phyloP scores from a whole-genome alignment of 148 eudicot genomes.

The Pharnaceum exiguum region DNA sequence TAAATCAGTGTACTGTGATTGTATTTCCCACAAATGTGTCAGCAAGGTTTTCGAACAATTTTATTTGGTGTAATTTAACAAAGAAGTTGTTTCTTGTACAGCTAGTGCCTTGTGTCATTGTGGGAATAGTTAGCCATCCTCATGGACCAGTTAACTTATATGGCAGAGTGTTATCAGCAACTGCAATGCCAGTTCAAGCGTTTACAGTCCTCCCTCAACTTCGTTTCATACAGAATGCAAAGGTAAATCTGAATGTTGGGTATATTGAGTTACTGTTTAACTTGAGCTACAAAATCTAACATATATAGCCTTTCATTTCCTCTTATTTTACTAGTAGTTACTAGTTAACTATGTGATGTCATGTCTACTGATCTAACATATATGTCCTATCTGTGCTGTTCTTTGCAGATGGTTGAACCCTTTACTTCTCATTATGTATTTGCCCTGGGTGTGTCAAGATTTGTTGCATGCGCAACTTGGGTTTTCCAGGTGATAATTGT shows the following conservation, averaged over 20 bases:
- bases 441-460: constrained; percentile 78
- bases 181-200: constrained; percentile 58
- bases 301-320: too few relatives aligned
- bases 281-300: too few relatives aligned
- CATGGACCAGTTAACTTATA: constrained; percentile 14
- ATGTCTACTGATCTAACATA: neutral
- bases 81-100: too few relatives aligned
- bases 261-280: neutral
- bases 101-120: constrained; percentile 63
- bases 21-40: neutral
- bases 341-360: neutral
- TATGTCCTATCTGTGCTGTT: neutral
- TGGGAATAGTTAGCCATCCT: constrained; percentile 60
- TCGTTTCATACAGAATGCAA: constrained; percentile 71
- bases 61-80: neutral
- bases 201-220: constrained; percentile 87
- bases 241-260: constrained; percentile 32
- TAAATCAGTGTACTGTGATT: neutral
- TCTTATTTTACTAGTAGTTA: too few relatives aligned
- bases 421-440: constrained; percentile 79
- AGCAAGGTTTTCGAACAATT: neutral
- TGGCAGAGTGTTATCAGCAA: constrained; percentile 51
- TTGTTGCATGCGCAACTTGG: constrained; percentile 74
- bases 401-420: constrained; percentile 69
- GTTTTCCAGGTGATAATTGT: constrained; percentile 43